These are phyloP conservation scores for Cicer pinnatifidum DNA, from an alignment of 306 rosid species.

Conservation along the genomic window DNA sequence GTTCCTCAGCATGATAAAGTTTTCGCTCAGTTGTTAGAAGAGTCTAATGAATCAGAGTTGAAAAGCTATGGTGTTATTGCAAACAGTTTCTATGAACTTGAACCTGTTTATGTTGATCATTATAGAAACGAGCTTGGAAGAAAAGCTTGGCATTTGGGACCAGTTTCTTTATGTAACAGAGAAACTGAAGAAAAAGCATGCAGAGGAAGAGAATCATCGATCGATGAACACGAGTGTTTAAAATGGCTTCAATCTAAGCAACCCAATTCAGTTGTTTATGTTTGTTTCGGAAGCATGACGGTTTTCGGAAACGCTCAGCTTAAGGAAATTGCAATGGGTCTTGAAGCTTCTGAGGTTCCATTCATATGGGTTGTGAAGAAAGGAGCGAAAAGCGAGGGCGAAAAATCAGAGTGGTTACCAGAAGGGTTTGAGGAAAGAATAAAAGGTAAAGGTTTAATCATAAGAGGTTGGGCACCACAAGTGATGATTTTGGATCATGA, in stretches of 20 bases:
- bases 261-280: slow-evolving; percentile 50
- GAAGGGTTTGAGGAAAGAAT: slow-evolving; percentile 53
- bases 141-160: slow-evolving; percentile 69
- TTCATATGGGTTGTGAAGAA: slow-evolving; percentile 58
- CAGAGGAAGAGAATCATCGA: slow-evolving; percentile 51
- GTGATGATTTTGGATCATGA: slow-evolving; percentile 53
- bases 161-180: slow-evolving; percentile 47
- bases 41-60: slow-evolving; percentile 39
- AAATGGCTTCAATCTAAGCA: slow-evolving; percentile 55
- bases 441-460: slow-evolving; percentile 46
- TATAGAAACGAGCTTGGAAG: slow-evolving; percentile 53
- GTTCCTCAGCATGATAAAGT: slow-evolving; percentile 17
- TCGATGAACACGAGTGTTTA: slow-evolving; percentile 50
- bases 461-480: slow-evolving; percentile 61
- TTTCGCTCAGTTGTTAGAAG: slow-evolving; percentile 4
- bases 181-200: slow-evolving; percentile 45
- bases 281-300: slow-evolving; percentile 54
- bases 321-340: slow-evolving; percentile 52
- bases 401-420: slow-evolving; percentile 43
- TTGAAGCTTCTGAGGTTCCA: slow-evolving; percentile 50
- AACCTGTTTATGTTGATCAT: slow-evolving; percentile 59
- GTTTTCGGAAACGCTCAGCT: slow-evolving; percentile 48
- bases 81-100: slow-evolving; percentile 62
- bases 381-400: neutral
- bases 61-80: slow-evolving; percentile 56